A percentile compares a stretch with the other conserved stretches of the same genome.
Evolutionary conservation across 306 rosid genomes (phyloP).

Genomic region (Cucurbita maxima): DNA sequence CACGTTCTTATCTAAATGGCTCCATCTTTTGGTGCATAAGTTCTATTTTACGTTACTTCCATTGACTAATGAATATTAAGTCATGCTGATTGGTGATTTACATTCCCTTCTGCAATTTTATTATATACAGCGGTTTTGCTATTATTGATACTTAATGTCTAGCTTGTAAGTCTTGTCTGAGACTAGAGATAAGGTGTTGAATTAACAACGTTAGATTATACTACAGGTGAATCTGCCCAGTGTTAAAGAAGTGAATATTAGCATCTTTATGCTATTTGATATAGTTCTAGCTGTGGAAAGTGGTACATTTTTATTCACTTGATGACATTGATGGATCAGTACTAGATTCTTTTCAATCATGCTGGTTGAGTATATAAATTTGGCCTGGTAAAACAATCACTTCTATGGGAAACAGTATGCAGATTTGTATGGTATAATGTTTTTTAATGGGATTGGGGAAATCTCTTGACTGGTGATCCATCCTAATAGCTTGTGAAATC

Average conservation of each 20-base stretch:
- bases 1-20: not conserved
- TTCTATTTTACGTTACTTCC: not conserved
- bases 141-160: not conserved
- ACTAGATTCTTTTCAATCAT: slow-evolving; percentile 5
- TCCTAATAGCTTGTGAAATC: slow-evolving; percentile 53
- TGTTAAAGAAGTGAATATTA: not conserved
- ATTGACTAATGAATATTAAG: not conserved
- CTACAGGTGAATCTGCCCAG: not conserved
- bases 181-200: not conserved
- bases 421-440: slow-evolving; percentile 18
- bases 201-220: not conserved
- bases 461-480: slow-evolving; percentile 33
- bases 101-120: not conserved
- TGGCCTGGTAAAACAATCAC: not conserved
- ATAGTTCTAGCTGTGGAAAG: not conserved
- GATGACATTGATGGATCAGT: not conserved
- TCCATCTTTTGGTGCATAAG: not conserved
- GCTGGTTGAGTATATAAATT: slow-evolving; percentile 3
- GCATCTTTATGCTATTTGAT: not conserved
- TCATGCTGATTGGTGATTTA: not conserved
- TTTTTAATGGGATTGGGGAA: slow-evolving; percentile 42
- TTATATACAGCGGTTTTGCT: not conserved
- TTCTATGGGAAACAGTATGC: not conserved
- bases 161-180: not conserved
- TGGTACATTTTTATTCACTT: not conserved